A percentile compares a stretch with the other conserved stretches of the same genome.
phyloP scores from a whole-genome alignment of 768 basidiomycete genomes.

The Pulveroboletus sp. region DNA sequence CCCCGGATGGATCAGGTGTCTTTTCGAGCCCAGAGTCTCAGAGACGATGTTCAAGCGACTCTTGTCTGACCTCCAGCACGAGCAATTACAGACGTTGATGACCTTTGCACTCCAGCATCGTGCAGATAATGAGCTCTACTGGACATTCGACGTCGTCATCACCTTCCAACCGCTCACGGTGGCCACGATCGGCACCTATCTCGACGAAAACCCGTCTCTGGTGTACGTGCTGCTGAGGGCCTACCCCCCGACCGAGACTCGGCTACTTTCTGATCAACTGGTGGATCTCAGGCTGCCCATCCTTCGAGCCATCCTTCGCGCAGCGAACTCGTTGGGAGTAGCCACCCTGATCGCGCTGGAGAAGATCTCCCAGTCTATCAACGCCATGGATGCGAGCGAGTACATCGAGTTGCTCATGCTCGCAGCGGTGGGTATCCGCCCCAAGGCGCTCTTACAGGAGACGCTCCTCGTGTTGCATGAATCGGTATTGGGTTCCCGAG shows the following conservation, averaged over 20 bases:
- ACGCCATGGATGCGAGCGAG: constrained; percentile 33
- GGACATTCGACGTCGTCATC: constrained; percentile 43
- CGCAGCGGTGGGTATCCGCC: constrained; percentile 46
- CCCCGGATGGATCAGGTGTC: constrained; percentile 29
- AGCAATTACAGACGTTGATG: constrained; percentile 17
- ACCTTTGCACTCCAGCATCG: constrained; percentile 39
- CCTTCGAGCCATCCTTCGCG: constrained; percentile 46
- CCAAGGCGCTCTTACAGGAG: constrained; percentile 52
- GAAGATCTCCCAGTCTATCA: constrained; percentile 45
- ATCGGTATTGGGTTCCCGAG: constrained; percentile 27
- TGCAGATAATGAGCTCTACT: constrained; percentile 50
- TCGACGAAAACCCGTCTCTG: constrained; percentile 50
- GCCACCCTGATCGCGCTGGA: constrained; percentile 57
- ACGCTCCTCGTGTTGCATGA: constrained; percentile 57
- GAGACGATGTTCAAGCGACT: constrained; percentile 18
- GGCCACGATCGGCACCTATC: constrained; percentile 34
- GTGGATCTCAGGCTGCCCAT: constrained; percentile 30
- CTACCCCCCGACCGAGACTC: constrained; percentile 40
- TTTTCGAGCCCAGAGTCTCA: constrained; percentile 26
- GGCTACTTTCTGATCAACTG: constrained; percentile 31
- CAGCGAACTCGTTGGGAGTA: constrained; percentile 50
- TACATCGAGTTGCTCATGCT: constrained; percentile 54
- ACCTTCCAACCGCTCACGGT: constrained; percentile 25
- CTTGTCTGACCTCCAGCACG: constrained; percentile 18
- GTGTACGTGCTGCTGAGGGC: constrained; percentile 48